These are phyloP conservation scores for Globisporangium barbulae DNA, from an alignment of 352 stramenopile species.

Conservation along the genomic window DNA sequence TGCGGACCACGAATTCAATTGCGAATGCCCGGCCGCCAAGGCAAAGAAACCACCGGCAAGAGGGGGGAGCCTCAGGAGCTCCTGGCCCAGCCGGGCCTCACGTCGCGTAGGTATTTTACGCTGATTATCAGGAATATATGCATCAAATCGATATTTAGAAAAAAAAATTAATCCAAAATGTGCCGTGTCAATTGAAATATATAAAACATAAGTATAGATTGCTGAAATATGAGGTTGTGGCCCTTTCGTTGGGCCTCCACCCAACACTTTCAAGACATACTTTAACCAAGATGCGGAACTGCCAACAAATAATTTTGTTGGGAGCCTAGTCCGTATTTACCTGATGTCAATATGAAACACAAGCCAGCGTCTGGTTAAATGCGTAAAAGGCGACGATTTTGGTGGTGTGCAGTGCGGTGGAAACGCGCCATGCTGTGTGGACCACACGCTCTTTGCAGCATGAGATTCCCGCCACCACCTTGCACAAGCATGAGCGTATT, in stretches of 20 bases:
- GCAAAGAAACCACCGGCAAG: conserved; percentile 16
- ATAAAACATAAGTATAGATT: not conserved
- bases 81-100: conserved; percentile 11
- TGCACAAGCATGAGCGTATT: too few species aligned
- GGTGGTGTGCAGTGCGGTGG: conserved; percentile 12
- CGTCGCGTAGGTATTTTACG: conserved; percentile 7
- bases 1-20: conserved; percentile 22
- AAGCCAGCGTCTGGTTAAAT: not conserved
- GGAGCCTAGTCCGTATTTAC: not conserved
- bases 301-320: not conserved
- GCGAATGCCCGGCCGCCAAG: conserved; percentile 1
- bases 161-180: not conserved
- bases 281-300: conserved; percentile 3
- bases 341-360: not conserved
- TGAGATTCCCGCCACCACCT: too few species aligned
- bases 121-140: not conserved
- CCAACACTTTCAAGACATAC: not conserved
- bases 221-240: not conserved
- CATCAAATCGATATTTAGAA: not conserved
- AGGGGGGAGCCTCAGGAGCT: not conserved
- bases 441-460: too few species aligned
- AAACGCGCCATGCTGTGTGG: conserved; percentile 3
- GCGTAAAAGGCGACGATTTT: conserved; percentile 3
- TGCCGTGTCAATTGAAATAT: not conserved
- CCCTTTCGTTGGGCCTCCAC: conserved; percentile 6